Evolutionary conservation across 1,284 basidiomycete genomes (phyloP), one percentile per base, ranked within the genome.

Genomic region (Coriolopsis trogii): DNA sequence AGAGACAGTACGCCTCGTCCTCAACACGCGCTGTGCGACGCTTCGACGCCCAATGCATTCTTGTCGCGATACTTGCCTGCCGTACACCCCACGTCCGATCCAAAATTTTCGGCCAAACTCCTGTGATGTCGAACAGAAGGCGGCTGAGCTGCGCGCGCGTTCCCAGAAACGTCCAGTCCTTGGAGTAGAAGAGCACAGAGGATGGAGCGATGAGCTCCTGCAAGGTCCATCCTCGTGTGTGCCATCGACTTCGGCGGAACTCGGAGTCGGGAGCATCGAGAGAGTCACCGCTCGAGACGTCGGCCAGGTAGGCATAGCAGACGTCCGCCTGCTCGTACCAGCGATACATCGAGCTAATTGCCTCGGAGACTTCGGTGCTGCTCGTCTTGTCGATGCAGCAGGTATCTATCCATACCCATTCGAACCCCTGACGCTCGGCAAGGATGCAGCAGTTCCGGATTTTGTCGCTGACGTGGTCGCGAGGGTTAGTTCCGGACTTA

Each of bases 1-100:
- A 26, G 25, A 49, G 33, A 18, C 28, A 49, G 31, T 49, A 49
- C 25, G 47, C 47, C 26, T 49, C n/a, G n/a, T n/a, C n/a, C n/a
- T n/a, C n/a, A n/a, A n/a, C n/a, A n/a, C n/a, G n/a, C n/a, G n/a
- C n/a, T n/a, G n/a, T n/a, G n/a, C n/a, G n/a, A n/a, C n/a, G n/a
- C n/a, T n/a, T n/a, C n/a, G n/a, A n/a, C n/a, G 40, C 47, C 47
- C 47, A 49, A 6, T 21, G 28, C 47, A 49, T 49, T 6, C 47
- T 39, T 3, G 21, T n/a, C 33, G 40, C 40, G 24, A 49, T 20
- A 33, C 47, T 42, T 7, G 34, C 12, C 8, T 42, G 24, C n/a
- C 24, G n/a, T 3, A 28, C 15, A 3, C 33, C 30, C n/a, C 25
- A 26, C 16, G 28, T 20, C 10, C 23, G 28, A 6, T 31, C 42